Conservation (phyloP, 1,139 yeast genomes). For the Hemisphaericaspora subhashii region DNA sequence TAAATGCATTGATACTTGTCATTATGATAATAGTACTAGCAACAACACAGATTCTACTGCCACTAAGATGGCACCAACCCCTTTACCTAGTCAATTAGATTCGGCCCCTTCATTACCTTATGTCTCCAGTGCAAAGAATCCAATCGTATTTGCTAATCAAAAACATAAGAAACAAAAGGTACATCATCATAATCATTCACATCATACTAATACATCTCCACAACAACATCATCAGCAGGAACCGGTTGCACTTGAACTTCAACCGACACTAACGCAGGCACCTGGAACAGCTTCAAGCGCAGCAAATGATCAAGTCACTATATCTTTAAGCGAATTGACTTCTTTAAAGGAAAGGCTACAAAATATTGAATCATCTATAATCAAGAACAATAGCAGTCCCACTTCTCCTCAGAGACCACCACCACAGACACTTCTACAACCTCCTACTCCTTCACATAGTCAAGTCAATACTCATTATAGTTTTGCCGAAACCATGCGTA, state of each 20-base stretch:
- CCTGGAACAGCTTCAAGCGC: too few species aligned
- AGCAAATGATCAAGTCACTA: constrained; percentile 12
- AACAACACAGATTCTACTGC: too few species aligned
- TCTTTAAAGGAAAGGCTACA: constrained; percentile 26
- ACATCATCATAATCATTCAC: neutral
- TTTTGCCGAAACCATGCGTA: neutral
- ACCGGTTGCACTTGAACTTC: neutral
- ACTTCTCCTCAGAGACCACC: neutral
- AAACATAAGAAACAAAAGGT: constrained; percentile 4
- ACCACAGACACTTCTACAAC: constrained; percentile 1
- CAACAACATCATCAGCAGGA: neutral
- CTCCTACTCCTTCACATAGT: neutral
- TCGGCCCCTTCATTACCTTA: constrained; percentile 19
- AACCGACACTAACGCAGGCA: neutral
- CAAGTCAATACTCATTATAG: neutral
- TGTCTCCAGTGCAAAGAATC: constrained; percentile 26
- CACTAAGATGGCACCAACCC: too few species aligned
- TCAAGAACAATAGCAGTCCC: neutral
- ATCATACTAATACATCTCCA: neutral
- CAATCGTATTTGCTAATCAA: constrained; percentile 17
- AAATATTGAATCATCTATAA: constrained; percentile 21
- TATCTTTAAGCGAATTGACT: constrained; percentile 24
- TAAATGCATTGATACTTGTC: constrained; percentile 23
- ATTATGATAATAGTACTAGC: constrained; percentile 24
- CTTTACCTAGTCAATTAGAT: neutral